Evolutionary conservation across 371 early-diverging fungal genomes (phyloP).

Genomic region (Quaeritorhiza haematococci): DNA sequence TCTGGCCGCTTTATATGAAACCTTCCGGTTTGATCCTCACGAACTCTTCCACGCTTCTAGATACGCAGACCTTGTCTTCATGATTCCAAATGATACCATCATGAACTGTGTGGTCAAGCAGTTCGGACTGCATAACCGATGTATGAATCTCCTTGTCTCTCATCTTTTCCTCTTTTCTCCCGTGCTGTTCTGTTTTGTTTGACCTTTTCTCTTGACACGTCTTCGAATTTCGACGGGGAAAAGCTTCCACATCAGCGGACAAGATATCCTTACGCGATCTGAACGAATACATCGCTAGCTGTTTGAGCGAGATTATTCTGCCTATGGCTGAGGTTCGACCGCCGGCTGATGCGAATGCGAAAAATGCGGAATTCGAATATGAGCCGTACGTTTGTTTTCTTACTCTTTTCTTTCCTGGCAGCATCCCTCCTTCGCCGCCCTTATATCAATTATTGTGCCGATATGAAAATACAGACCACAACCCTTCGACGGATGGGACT

Average conservation of each 20-base stretch:
- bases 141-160: neutral
- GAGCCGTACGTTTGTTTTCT: neutral
- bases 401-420: too few species aligned
- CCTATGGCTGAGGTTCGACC: conserved; percentile 22
- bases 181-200: conserved; percentile 20
- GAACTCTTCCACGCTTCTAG: neutral
- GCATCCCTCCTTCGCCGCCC: too few species aligned
- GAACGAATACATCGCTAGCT: conserved; percentile 22
- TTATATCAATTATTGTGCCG: too few species aligned
- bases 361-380: conserved; percentile 6
- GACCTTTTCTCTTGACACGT: conserved; percentile 26
- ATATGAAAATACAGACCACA: too few species aligned
- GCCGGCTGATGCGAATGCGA: too few species aligned
- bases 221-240: neutral
- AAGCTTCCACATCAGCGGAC: neutral
- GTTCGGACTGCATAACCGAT: neutral
- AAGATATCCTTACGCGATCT: conserved; percentile 18
- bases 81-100: neutral
- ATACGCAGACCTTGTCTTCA: neutral
- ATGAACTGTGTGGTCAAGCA: neutral
- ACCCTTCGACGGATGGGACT: conserved; percentile 9
- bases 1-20: neutral
- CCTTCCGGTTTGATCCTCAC: neutral
- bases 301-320: conserved; percentile 20
- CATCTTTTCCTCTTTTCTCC: neutral